Evolutionary conservation across 140 eudicot genomes (phyloP).

Genomic region (Senecio squalidus): DNA sequence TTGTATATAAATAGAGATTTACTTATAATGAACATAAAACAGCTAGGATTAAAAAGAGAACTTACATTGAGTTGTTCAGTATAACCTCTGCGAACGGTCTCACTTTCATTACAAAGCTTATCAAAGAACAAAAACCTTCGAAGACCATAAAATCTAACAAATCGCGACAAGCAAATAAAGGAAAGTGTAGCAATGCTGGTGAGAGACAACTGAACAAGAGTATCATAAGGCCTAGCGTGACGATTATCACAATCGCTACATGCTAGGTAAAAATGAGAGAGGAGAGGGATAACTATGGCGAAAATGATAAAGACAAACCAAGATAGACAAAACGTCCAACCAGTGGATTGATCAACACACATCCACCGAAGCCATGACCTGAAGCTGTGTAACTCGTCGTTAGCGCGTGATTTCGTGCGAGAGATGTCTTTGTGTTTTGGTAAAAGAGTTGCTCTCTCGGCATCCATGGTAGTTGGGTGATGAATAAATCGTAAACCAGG

Average conservation of each 20-base stretch:
- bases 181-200: constrained; percentile 66
- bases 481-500: no score
- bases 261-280: constrained; percentile 72
- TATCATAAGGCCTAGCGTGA: constrained; percentile 66
- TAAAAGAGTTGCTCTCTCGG: not conserved
- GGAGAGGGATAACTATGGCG: constrained; percentile 50
- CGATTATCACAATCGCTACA: constrained; percentile 61
- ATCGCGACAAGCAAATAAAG: constrained; percentile 59
- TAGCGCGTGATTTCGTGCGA: constrained; percentile 48
- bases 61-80: not conserved
- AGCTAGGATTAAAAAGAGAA: not conserved
- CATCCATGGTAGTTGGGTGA: not conserved
- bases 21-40: no score
- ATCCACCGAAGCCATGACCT: constrained; percentile 77
- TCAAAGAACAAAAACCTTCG: constrained; percentile 77
- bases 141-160: constrained; percentile 58
- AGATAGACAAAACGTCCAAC: constrained; percentile 36
- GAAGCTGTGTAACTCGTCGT: constrained; percentile 69
- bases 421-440: not conserved
- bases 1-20: no score
- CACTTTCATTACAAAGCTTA: constrained; percentile 77
- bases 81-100: constrained; percentile 50
- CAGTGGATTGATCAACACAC: constrained; percentile 79
- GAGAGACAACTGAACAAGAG: constrained; percentile 75
- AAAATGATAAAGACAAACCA: constrained; percentile 68